Conservation (phyloP, 129 eudicot species). For the Artemisia annua region DNA sequence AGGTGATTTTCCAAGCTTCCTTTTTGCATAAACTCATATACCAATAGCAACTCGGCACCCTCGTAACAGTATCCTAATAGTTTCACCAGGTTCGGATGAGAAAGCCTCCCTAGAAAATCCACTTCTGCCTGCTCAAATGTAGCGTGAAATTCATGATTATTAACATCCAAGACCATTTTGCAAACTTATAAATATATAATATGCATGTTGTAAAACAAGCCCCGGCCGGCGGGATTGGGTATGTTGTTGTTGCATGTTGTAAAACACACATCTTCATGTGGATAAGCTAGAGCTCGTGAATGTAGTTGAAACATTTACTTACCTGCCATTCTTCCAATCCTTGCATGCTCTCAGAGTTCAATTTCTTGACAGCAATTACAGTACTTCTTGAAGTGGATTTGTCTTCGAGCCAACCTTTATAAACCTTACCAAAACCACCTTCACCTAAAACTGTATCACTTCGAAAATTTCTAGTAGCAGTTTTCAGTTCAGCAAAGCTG, state of each 20-base stretch:
- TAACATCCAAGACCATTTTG: not conserved
- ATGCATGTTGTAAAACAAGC: not conserved
- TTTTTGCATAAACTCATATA: conserved; percentile 64
- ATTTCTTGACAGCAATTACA: conserved; percentile 45
- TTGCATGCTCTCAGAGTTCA: conserved; percentile 46
- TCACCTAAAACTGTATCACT: conserved; percentile 53
- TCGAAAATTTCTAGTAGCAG: conserved; percentile 49
- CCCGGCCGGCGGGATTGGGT: too few relatives aligned
- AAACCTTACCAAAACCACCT: conserved; percentile 62
- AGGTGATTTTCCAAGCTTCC: conserved; percentile 73
- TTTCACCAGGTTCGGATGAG: conserved; percentile 63
- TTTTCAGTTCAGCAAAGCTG: conserved; percentile 46
- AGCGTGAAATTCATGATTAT: conserved; percentile 8
- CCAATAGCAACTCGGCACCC: conserved; percentile 52
- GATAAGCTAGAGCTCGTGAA: not conserved
- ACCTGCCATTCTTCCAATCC: conserved; percentile 57
- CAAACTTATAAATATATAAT: not conserved
- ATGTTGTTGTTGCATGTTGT: not conserved
- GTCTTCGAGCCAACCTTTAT: conserved; percentile 62
- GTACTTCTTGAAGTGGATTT: conserved; percentile 30
- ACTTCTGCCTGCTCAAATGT: conserved; percentile 52
- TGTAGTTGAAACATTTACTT: not conserved
- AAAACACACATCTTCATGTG: not conserved
- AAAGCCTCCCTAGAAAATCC: conserved; percentile 59
- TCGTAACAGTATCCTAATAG: conserved; percentile 63